Conservation (phyloP, 2,329 filamentous ascomycete species). For the Neonectria magnoliae region DNA sequence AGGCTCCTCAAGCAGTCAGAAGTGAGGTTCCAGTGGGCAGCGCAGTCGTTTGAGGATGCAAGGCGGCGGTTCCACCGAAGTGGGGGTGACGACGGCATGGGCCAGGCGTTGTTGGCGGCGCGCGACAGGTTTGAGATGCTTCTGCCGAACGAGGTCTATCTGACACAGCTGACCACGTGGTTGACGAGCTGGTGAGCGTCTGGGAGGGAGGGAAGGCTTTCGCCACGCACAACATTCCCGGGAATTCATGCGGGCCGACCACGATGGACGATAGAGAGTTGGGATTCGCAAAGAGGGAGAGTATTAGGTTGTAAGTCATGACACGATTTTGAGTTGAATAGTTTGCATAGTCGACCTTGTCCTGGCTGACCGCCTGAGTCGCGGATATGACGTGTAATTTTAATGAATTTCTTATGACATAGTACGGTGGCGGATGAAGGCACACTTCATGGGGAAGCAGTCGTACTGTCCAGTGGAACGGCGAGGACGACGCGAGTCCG, state of each 20-base stretch:
- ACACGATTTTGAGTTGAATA: slow-evolving; percentile 21
- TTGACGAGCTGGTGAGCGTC: slow-evolving; percentile 37
- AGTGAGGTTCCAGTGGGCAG: slow-evolving; percentile 25
- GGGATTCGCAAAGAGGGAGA: not conserved
- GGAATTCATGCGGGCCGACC: slow-evolving; percentile 1
- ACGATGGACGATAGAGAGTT: not conserved
- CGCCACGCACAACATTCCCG: not conserved
- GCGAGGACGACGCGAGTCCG: not conserved
- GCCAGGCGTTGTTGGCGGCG: slow-evolving; percentile 25
- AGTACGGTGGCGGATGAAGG: slow-evolving; percentile 11
- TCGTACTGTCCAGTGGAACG: too few relatives aligned
- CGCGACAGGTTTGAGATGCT: slow-evolving; percentile 37
- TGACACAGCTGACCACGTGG: slow-evolving; percentile 36
- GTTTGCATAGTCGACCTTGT: slow-evolving; percentile 19
- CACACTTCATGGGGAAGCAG: not conserved
- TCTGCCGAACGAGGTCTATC: slow-evolving; percentile 32
- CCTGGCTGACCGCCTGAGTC: slow-evolving; percentile 30
- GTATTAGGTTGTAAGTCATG: slow-evolving; percentile 8
- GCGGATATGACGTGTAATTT: slow-evolving; percentile 29
- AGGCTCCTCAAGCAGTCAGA: slow-evolving; percentile 20
- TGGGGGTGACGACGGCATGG: slow-evolving; percentile 22
- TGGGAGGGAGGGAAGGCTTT: not conserved
- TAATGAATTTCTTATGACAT: slow-evolving; percentile 5
- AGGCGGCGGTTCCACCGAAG: slow-evolving; percentile 26
- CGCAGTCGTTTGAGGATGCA: slow-evolving; percentile 24